Conservation (phyloP, 805 yeast genomes). For the Metschnikowia lochheadii region DNA sequence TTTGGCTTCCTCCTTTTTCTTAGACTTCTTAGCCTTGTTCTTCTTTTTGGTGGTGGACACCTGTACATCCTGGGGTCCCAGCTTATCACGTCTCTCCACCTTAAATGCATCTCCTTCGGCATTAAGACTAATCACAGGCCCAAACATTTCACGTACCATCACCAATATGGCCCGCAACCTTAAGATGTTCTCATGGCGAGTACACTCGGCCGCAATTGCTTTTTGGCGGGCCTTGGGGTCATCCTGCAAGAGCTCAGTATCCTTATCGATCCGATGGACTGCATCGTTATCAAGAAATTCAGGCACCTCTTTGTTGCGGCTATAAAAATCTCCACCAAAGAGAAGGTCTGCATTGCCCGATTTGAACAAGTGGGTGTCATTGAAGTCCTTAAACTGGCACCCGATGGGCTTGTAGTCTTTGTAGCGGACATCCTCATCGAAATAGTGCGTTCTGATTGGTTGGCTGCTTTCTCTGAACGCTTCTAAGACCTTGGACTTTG, state of each 20-base stretch:
- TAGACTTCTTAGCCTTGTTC: neutral
- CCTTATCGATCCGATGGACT: conserved; percentile 13
- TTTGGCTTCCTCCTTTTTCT: conserved; percentile 6
- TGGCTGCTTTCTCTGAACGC: conserved; percentile 7
- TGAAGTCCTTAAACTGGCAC: conserved; percentile 54
- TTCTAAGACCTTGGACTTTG: conserved; percentile 5
- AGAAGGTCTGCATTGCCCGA: conserved; percentile 20
- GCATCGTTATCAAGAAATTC: conserved; percentile 21
- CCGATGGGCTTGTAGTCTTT: conserved; percentile 58
- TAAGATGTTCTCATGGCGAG: conserved; percentile 25
- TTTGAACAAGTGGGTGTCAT: conserved; percentile 47
- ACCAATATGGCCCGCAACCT: conserved; percentile 26
- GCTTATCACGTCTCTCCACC: conserved; percentile 10
- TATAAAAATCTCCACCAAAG: conserved; percentile 19
- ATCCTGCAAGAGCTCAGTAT: conserved; percentile 10
- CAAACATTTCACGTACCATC: conserved; percentile 21
- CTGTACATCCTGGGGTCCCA: conserved; percentile 6
- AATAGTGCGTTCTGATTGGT: conserved; percentile 51
- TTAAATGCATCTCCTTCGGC: conserved; percentile 6
- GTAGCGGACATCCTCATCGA: conserved; percentile 60
- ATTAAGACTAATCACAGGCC: conserved; percentile 6
- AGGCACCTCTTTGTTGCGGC: conserved; percentile 15
- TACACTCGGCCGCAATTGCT: conserved; percentile 10
- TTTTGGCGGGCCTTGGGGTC: conserved; percentile 3
- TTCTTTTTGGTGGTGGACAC: neutral